Evolutionary conservation across 2,329 filamentous ascomycete genomes (phyloP).

Genomic region (Decorospora gaudefroyi): DNA sequence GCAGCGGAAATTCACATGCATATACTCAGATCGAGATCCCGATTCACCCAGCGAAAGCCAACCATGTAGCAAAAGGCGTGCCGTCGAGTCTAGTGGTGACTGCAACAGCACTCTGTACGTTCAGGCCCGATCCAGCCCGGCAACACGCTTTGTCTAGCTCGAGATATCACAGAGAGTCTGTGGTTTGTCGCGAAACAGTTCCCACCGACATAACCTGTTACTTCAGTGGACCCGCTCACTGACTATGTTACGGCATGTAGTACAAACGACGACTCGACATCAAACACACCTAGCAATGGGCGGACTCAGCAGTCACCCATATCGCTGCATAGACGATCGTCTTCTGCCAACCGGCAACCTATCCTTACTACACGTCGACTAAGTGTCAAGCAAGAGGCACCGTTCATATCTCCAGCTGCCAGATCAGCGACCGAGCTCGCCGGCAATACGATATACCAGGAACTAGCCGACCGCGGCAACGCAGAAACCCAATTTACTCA

Average conservation of each 20-base stretch:
- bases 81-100: constrained; percentile 28
- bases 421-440: constrained; percentile 32
- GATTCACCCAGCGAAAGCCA: constrained; percentile 44
- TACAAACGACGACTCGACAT: constrained; percentile 25
- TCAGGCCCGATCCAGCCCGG: too few species aligned
- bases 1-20: constrained; percentile 49
- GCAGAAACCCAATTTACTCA: constrained; percentile 31
- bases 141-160: too few species aligned
- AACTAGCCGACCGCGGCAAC: constrained; percentile 25
- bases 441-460: constrained; percentile 31
- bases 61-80: constrained; percentile 44
- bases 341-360: constrained; percentile 21
- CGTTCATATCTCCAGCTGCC: constrained; percentile 25
- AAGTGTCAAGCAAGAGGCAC: constrained; percentile 28
- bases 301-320: constrained; percentile 26
- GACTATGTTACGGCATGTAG: background rate
- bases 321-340: constrained; percentile 20
- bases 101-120: constrained; percentile 19
- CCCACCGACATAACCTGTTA: background rate
- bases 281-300: constrained; percentile 33
- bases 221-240: background rate
- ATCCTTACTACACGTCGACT: constrained; percentile 5
- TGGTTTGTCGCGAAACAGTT: too few species aligned
- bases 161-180: too few species aligned
- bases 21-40: constrained; percentile 46